Evolutionary conservation across 2,329 filamentous ascomycete genomes (phyloP), one percentile per base, ranked within the genome.

Genomic region (Neocatenulostroma microsporum): DNA sequence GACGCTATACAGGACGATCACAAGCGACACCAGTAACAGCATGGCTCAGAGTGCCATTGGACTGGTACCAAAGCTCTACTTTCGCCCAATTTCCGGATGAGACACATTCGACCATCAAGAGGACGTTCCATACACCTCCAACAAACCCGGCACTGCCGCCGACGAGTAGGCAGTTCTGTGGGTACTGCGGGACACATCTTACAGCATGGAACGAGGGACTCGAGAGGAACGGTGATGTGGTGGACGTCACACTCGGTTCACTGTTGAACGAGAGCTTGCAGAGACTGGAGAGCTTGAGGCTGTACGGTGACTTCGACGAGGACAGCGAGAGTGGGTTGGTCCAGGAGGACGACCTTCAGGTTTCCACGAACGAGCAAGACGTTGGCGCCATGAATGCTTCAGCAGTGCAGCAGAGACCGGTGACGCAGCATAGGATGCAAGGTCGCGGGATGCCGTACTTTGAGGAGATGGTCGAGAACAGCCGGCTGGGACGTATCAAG

Each of bases 171-270:
- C 76, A 86, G 48, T 95, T 95, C 62, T 95, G 88, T 62, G 88
- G 88, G 17, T 93, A 83, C 65, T 94, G 88, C 58, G 88, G 88
- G 35, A 94, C 87, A 0, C 82, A 84, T 10, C 67, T 95, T 36
- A 82, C 81, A 0, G 85, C 81, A 50, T 94, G 86, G 86, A 81
- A 78, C 30, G 87, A 94, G 59, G 62, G 75, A 13, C 25, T 36
- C 3, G 65, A 62, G 1, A 69, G 69, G 34, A 84, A 91, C 56
- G 80, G 81, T 10, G 78, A 87, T 6, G 89, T 75, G 56, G 86
- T 95, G 63, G 80, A 78, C 41, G 67, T 94, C 39, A 83, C 86
- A 0, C 67, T 94, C n/a, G 84, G 84, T 4, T 89, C 81, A 49
- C 66, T 95, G 36, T 57, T 75, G 24, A 72, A 73, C 5, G 76